phyloP scores from a whole-genome alignment of 495 filamentous ascomycete genomes.

The Beverwykella pulmonaria region DNA sequence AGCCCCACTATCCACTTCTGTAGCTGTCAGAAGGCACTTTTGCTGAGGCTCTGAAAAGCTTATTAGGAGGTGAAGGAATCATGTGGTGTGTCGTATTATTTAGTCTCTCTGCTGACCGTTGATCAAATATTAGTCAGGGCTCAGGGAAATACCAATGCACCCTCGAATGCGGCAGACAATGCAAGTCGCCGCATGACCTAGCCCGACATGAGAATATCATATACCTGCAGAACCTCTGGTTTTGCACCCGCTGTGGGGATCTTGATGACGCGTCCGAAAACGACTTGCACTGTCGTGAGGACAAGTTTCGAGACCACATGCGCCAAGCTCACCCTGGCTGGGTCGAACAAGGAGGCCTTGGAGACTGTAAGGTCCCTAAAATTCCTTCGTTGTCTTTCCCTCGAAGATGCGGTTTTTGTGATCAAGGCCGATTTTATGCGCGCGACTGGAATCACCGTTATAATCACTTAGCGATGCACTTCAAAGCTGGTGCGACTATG shows the following conservation, averaged over 20 bases:
- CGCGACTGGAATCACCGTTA: constrained; percentile 13
- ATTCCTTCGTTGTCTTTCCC: not conserved
- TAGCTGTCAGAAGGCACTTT: too few relatives aligned
- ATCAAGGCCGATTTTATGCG: not conserved
- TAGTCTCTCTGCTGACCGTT: too few relatives aligned
- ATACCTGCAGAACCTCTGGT: constrained; percentile 14
- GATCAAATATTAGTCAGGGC: too few relatives aligned
- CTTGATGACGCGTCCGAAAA: not conserved
- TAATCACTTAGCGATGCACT: constrained; percentile 6
- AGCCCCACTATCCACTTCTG: too few relatives aligned
- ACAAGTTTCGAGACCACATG: constrained; percentile 15
- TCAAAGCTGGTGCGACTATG: constrained; percentile 7
- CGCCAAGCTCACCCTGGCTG: not conserved
- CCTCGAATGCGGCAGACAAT: not conserved
- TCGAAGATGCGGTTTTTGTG: constrained; percentile 9
- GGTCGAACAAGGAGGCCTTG: not conserved
- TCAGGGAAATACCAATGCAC: constrained; percentile 11
- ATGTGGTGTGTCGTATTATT: too few relatives aligned
- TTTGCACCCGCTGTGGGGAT: constrained; percentile 15
- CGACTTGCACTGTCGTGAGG: not conserved
- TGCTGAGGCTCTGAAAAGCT: too few relatives aligned
- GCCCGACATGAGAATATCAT: constrained; percentile 1
- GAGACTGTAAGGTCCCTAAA: not conserved
- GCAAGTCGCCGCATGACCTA: not conserved
- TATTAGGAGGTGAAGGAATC: too few relatives aligned